Conservation (phyloP, 495 filamentous ascomycete genomes). For the Parachaetomium inaequale region DNA sequence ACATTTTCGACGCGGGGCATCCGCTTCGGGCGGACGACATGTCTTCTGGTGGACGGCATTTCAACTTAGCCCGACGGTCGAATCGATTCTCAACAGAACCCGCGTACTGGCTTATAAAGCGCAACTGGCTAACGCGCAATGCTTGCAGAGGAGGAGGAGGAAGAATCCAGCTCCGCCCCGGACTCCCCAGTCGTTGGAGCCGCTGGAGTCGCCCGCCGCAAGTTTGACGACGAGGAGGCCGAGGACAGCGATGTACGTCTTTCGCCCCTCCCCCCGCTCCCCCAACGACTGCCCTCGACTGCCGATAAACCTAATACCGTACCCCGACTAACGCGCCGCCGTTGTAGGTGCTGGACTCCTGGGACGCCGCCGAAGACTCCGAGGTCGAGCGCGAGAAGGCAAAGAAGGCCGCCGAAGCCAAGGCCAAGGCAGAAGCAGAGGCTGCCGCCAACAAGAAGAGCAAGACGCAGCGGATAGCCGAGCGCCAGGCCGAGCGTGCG, state of each 20-base stretch:
- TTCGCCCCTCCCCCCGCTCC: too few relatives aligned
- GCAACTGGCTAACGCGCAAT: conserved; percentile 33
- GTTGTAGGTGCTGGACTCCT: conserved; percentile 82
- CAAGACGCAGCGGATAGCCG: conserved; percentile 82
- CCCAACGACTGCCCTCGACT: too few relatives aligned
- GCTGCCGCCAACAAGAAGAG: conserved; percentile 93
- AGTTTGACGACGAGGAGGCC: conserved; percentile 92
- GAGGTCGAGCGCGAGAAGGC: conserved; percentile 95
- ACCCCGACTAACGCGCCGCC: conserved; percentile 16
- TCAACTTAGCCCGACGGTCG: neutral
- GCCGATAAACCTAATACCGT: neutral
- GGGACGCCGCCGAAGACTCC: conserved; percentile 96
- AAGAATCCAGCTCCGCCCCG: conserved; percentile 58
- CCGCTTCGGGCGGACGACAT: neutral
- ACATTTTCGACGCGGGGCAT: conserved; percentile 7
- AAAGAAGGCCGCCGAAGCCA: conserved; percentile 77
- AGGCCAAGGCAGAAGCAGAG: conserved; percentile 84
- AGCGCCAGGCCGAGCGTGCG: conserved; percentile 56
- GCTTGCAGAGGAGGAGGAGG: conserved; percentile 57
- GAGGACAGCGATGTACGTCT: conserved; percentile 73
- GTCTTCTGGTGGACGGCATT: neutral
- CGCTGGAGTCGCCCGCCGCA: conserved; percentile 48
- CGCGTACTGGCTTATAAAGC: conserved; percentile 7
- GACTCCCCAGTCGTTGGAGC: conserved; percentile 58
- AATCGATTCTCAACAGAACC: neutral